A percentile compares a stretch with the other conserved stretches of the same genome.
These are phyloP conservation scores for Triticum monococcum DNA, from an alignment of 176 grass and related monocot genomes.

Conservation along the genomic window DNA sequence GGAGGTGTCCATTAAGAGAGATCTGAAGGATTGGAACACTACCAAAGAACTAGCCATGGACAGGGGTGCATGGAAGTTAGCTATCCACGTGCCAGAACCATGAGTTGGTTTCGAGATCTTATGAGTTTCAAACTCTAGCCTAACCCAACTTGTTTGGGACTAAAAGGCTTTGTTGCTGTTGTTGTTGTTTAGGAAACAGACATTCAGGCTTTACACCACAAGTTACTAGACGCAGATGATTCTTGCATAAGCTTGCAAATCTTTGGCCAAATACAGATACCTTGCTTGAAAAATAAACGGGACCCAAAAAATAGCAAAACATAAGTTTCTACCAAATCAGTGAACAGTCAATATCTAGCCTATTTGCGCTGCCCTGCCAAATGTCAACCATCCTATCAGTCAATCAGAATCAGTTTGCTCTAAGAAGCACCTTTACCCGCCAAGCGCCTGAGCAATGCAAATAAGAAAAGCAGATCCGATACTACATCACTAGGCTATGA, in stretches of 20 bases:
- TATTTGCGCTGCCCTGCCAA: not conserved
- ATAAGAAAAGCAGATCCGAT: not conserved
- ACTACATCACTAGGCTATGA: not conserved
- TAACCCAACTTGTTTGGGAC: too few species aligned
- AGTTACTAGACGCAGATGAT: not conserved
- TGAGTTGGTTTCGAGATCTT: too few species aligned
- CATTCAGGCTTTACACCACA: not conserved
- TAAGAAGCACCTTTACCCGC: not conserved
- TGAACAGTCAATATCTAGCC: not conserved
- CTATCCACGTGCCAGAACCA: too few species aligned
- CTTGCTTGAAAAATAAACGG: not conserved
- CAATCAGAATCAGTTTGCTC: not conserved
- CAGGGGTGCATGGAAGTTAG: too few species aligned
- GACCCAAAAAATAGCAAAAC: not conserved
- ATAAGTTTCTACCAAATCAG: conserved; percentile 4
- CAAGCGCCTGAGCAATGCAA: not conserved
- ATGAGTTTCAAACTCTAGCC: too few species aligned
- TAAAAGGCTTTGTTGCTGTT: too few species aligned
- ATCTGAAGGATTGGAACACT: too few species aligned
- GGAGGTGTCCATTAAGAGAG: too few species aligned
- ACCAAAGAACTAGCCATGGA: too few species aligned
- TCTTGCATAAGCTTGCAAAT: conserved; percentile 1
- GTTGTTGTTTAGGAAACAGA: not conserved
- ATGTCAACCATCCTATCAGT: not conserved
- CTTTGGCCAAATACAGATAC: conserved; percentile 22